phyloP scores from a whole-genome alignment of 2,329 filamentous ascomycete species.

The Alternaria rosae region DNA sequence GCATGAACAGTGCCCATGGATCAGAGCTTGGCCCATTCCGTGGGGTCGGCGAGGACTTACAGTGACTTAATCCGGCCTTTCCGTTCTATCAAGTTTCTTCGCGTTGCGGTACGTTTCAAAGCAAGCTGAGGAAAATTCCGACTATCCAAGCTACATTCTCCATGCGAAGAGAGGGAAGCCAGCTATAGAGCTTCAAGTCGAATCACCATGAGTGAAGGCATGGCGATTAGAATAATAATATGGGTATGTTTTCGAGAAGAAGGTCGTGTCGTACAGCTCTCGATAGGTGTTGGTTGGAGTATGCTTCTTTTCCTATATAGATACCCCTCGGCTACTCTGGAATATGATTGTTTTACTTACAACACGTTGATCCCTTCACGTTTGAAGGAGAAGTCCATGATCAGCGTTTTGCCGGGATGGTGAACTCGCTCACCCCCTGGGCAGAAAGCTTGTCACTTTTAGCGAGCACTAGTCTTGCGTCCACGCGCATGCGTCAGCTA shows the following conservation, averaged over 20 bases:
- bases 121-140: neutral
- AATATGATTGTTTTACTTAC: neutral
- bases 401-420: neutral
- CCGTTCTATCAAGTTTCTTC: neutral
- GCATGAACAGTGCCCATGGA: slow-evolving; percentile 15
- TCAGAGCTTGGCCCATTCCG: neutral
- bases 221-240: neutral
- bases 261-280: neutral
- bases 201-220: neutral
- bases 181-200: neutral
- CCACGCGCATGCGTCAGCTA: slow-evolving; percentile 1
- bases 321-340: slow-evolving; percentile 18
- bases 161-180: neutral
- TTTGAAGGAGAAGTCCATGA: neutral
- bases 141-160: neutral
- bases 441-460: slow-evolving; percentile 14
- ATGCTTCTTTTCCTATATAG: slow-evolving; percentile 14
- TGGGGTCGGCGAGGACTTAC: neutral
- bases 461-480: slow-evolving; percentile 20
- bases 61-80: neutral
- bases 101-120: neutral
- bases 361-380: neutral
- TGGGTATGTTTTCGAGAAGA: neutral
- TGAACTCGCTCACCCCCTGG: neutral
- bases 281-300: slow-evolving; percentile 2